Base-by-base conservation (phyloP, 2,329 filamentous ascomycete genomes). In the Shiraia sp. region DNA sequence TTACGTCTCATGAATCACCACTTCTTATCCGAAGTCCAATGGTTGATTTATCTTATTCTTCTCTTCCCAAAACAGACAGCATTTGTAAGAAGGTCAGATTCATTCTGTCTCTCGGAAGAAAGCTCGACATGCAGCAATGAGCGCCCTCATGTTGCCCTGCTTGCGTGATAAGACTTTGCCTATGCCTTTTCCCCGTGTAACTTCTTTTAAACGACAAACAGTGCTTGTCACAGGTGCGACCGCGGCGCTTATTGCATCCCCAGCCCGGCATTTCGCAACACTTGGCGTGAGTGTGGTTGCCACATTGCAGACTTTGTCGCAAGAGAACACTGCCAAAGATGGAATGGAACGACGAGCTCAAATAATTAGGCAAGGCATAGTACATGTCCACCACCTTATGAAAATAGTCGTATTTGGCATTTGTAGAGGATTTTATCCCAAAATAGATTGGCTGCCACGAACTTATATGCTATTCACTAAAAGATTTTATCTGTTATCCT, bases 101-200 rank as follows among this genome's bases (percentile, higher is more conserved):
- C 26, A 28, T 28, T 28, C 26, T 28, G 26, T 28, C 26, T 28
- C 26, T 14, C 26, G 26, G 26, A 28, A 28, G 26, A 28, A 28
- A 28, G 26, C 26, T 28, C 32, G 25, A 25, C 22, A 35, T 22
- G 32, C 15, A 35, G 17, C 26, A n/a, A 29, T 38, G 35, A 23
- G n/a, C 17, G 12, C 35, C 26, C 16, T 38, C 24, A 17, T 15
- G n/a, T 27, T 23, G n/a, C 35, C 24, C 23, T 27, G 25, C 24
- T 31, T 38, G 15, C 35, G 35, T 15, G 35, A 38, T 27, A 38
- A 38, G 17, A 10, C 28, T 23, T 38, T 25, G 35, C 35, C 35
- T 10, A 27, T 29, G 26, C 35, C 35, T 30, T 14, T 38, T n/a
- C 35, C 25, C 24, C 35, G 10, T 23, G 15, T 30, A 10, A 23